Percentiles rank a stretch among this genome's conserved stretches.
Evolutionary conservation across 495 filamentous ascomycete species (phyloP).

Genomic region (Umbilicaria muhlenbergii): DNA sequence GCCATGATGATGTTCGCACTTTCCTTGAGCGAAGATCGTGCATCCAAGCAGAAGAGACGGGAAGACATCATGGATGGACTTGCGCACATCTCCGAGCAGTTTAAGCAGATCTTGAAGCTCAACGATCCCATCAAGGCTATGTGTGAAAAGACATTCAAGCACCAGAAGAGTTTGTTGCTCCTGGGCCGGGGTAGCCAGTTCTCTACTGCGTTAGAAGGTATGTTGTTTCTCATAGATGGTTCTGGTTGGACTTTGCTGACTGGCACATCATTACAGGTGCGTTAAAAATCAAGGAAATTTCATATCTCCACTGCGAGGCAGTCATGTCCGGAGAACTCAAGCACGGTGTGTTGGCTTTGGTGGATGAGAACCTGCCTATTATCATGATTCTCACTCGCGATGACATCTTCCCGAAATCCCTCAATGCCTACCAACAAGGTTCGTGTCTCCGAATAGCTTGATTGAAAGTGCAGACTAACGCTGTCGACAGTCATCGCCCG

Average conservation of each 20-base stretch:
- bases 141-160: slow-evolving; percentile 78
- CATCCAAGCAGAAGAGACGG: slow-evolving; percentile 81
- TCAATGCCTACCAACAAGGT: slow-evolving; percentile 98
- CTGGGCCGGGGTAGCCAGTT: slow-evolving; percentile 91
- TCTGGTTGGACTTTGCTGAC: neutral
- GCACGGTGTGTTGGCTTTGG: slow-evolving; percentile 91
- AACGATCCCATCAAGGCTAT: slow-evolving; percentile 89
- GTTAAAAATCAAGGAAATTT: slow-evolving; percentile 99
- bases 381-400: slow-evolving; percentile 99
- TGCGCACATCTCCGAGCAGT: slow-evolving; percentile 71
- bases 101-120: slow-evolving; percentile 75
- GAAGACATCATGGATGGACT: slow-evolving; percentile 97
- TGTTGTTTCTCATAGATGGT: neutral
- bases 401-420: slow-evolving; percentile 85
- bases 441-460: slow-evolving; percentile 16
- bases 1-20: slow-evolving; percentile 99
- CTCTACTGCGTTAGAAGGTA: slow-evolving; percentile 89
- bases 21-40: slow-evolving; percentile 87
- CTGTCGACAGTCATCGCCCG: slow-evolving; percentile 67
- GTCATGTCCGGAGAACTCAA: slow-evolving; percentile 99
- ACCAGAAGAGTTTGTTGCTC: slow-evolving; percentile 91
- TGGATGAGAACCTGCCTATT: slow-evolving; percentile 95
- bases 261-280: slow-evolving; percentile 36
- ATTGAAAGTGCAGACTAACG: neutral
- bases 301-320: slow-evolving; percentile 96